These are phyloP conservation scores for Cutaneotrichosporon cyanovorans DNA, from an alignment of 1,284 basidiomycete species.

Conservation along the genomic window DNA sequence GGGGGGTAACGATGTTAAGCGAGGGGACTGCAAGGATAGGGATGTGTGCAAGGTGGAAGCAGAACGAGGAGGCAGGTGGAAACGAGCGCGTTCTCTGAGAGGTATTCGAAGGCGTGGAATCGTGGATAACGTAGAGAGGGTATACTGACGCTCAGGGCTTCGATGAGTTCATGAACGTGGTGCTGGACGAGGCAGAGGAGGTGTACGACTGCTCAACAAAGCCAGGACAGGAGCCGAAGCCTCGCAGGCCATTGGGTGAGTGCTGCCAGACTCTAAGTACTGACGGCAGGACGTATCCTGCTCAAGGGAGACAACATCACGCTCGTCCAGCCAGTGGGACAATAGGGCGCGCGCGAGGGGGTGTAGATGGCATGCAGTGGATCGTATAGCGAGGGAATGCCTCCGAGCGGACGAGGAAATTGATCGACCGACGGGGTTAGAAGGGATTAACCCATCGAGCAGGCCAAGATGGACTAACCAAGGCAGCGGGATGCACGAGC, in stretches of 20 bases:
- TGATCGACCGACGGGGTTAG: no score
- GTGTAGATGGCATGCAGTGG: background rate
- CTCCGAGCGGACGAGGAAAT: no score
- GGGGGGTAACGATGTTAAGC: no score
- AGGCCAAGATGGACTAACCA: no score
- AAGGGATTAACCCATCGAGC: no score
- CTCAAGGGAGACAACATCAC: slow-evolving; percentile 96
- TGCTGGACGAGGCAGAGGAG: slow-evolving; percentile 91
- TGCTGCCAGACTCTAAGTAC: background rate
- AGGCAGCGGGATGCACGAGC: no score
- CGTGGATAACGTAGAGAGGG: no score
- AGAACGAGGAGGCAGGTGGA: no score
- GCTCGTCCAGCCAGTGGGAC: slow-evolving; percentile 62
- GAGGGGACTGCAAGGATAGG: no score
- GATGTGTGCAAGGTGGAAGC: no score
- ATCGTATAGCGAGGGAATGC: background rate
- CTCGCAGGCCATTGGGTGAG: slow-evolving; percentile 36
- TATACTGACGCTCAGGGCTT: slow-evolving; percentile 63
- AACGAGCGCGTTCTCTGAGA: no score
- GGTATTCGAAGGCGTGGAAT: no score
- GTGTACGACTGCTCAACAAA: slow-evolving; percentile 82
- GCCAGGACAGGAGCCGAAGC: slow-evolving; percentile 68
- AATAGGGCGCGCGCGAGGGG: slow-evolving; percentile 3
- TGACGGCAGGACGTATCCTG: slow-evolving; percentile 68
- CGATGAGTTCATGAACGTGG: slow-evolving; percentile 99